Conservation (phyloP, 768 basidiomycete genomes). For the Lyophyllum shimeji region DNA sequence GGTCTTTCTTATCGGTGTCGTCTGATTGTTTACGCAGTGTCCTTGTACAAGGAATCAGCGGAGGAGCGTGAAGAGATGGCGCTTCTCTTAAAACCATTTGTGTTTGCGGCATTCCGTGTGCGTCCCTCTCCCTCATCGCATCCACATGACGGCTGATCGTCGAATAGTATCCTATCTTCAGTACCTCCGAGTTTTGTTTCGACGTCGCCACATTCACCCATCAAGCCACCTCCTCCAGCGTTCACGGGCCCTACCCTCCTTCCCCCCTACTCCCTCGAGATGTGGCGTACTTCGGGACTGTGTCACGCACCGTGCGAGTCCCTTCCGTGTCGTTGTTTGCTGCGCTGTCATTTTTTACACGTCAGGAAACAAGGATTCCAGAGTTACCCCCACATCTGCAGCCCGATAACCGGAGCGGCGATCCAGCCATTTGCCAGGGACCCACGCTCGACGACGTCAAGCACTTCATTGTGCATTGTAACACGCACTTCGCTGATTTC, state of each 20-base stretch:
- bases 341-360: slow-evolving; percentile 46
- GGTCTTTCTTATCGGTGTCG: background rate
- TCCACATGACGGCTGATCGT: slow-evolving; percentile 16
- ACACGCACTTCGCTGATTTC: slow-evolving; percentile 37
- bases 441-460: slow-evolving; percentile 48
- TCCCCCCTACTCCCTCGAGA: slow-evolving; percentile 26
- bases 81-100: slow-evolving; percentile 40
- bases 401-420: slow-evolving; percentile 24
- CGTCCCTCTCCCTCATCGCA: slow-evolving; percentile 23
- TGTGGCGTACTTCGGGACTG: slow-evolving; percentile 43
- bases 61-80: slow-evolving; percentile 31
- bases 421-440: slow-evolving; percentile 29
- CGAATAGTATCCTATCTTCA: slow-evolving; percentile 42
- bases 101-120: slow-evolving; percentile 50
- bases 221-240: slow-evolving; percentile 16
- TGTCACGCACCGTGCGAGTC: slow-evolving; percentile 28
- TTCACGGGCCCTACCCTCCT: slow-evolving; percentile 27
- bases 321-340: slow-evolving; percentile 48
- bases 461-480: slow-evolving; percentile 40
- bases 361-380: slow-evolving; percentile 33
- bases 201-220: slow-evolving; percentile 13
- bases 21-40: slow-evolving; percentile 23
- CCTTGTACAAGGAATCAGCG: slow-evolving; percentile 32
- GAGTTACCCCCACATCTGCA: slow-evolving; percentile 39
- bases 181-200: slow-evolving; percentile 34